Evolutionary conservation across 2,329 filamentous ascomycete genomes (phyloP).

Genomic region (Aureobasidium sp.): DNA sequence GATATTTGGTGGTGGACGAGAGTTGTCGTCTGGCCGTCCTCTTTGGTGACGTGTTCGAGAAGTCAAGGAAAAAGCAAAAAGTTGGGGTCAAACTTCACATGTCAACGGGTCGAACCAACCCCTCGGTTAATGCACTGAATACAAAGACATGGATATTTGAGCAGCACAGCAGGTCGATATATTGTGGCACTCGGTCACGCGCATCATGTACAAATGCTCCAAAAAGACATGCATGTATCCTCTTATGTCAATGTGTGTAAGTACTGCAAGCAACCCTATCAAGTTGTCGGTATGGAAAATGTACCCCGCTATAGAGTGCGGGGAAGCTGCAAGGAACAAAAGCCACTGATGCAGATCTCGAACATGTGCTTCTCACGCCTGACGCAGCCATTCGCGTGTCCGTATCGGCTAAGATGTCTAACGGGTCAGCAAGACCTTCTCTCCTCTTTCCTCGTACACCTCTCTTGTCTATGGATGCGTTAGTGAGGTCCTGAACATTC

Average conservation of each 20-base stretch:
- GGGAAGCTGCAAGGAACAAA: constrained; percentile 20
- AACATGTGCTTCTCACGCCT: constrained; percentile 18
- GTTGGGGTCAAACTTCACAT: not conserved
- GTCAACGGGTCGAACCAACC: not conserved
- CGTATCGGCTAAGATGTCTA: not conserved
- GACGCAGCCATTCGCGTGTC: constrained; percentile 9
- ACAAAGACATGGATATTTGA: not conserved
- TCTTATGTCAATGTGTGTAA: not conserved
- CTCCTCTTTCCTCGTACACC: not conserved
- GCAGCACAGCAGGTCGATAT: not conserved
- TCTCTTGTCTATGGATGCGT: constrained; percentile 14
- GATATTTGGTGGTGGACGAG: not conserved
- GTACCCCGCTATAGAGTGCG: constrained; percentile 15
- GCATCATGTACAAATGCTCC: not conserved
- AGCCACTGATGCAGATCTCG: constrained; percentile 12
- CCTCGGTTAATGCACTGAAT: not conserved
- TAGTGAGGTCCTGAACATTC: constrained; percentile 14
- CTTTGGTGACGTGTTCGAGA: constrained; percentile 12
- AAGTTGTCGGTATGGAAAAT: not conserved
- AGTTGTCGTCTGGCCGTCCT: not conserved
- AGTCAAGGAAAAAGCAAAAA: constrained; percentile 2
- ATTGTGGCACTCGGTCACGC: constrained; percentile 18
- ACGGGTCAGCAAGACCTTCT: constrained; percentile 8
- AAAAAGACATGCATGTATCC: not conserved
- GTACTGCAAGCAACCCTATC: constrained; percentile 17